These are phyloP conservation scores for Backusella australiensis DNA, from an alignment of 192 early-diverging fungal species.

Conservation along the genomic window DNA sequence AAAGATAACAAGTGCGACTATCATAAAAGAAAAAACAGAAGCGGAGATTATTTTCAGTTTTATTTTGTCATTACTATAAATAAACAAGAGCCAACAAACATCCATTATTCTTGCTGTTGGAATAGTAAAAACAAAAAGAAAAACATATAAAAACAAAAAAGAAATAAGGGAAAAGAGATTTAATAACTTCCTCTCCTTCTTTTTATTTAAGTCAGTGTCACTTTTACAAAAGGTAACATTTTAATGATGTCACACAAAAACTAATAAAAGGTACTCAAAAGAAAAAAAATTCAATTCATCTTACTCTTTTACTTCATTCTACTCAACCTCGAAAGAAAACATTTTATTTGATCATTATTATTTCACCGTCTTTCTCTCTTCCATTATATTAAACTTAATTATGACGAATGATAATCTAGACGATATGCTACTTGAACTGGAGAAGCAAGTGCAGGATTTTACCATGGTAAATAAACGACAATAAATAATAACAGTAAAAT, in stretches of 20 bases:
- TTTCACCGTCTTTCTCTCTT: background rate
- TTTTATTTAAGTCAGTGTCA: background rate
- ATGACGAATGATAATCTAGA: background rate
- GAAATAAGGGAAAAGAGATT: background rate
- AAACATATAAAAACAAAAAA: background rate
- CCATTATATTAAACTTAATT: background rate
- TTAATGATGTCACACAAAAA: constrained; percentile 7
- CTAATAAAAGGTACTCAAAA: constrained; percentile 4
- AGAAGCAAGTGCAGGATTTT: background rate
- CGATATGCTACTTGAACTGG: background rate
- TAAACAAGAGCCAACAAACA: background rate
- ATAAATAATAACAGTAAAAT: background rate
- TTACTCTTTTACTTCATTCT: background rate
- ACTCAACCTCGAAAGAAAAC: background rate
- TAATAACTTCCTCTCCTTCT: background rate
- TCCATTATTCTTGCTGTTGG: background rate
- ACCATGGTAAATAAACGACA: background rate
- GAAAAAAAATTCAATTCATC: background rate
- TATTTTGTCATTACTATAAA: background rate
- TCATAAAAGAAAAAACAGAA: background rate
- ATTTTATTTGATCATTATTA: background rate
- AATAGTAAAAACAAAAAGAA: background rate
- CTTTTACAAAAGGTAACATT: background rate
- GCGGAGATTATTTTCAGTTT: background rate
- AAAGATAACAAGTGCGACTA: background rate